Conservation (phyloP, 2,329 filamentous ascomycete species). For the Microcyclosporella mali region DNA sequence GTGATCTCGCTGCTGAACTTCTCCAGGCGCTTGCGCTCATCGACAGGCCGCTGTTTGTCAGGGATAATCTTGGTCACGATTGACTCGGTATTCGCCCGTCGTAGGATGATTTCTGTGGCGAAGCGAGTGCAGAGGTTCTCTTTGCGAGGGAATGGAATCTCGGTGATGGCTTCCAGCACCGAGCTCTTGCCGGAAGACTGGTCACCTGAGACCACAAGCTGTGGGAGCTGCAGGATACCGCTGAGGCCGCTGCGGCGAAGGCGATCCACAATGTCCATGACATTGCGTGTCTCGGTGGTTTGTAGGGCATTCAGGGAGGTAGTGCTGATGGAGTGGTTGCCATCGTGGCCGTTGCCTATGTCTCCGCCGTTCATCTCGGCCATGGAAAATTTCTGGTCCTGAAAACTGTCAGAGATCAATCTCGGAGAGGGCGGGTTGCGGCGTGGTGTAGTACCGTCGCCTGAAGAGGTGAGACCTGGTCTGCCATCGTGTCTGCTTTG, state of each 20-base stretch:
- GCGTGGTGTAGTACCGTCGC: too few relatives aligned
- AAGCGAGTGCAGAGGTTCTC: slow-evolving; percentile 55
- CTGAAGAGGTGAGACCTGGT: too few relatives aligned
- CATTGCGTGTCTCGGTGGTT: background rate
- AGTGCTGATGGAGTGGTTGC: background rate
- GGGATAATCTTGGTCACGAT: slow-evolving; percentile 26
- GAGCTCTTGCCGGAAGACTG: slow-evolving; percentile 60
- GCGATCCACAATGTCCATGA: slow-evolving; percentile 47
- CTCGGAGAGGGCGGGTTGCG: too few relatives aligned
- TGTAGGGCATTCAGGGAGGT: background rate
- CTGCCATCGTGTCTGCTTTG: too few relatives aligned
- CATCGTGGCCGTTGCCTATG: too few relatives aligned
- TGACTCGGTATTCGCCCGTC: slow-evolving; percentile 28
- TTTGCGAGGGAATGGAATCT: slow-evolving; percentile 54
- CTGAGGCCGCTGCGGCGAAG: slow-evolving; percentile 46
- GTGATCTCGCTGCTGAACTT: slow-evolving; percentile 25
- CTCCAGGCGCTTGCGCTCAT: slow-evolving; percentile 30
- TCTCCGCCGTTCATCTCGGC: too few relatives aligned
- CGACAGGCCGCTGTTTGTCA: slow-evolving; percentile 18
- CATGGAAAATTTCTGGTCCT: too few relatives aligned
- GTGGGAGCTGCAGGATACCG: slow-evolving; percentile 29
- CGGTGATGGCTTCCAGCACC: slow-evolving; percentile 57
- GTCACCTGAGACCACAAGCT: slow-evolving; percentile 51
- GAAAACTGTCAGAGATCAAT: too few relatives aligned
- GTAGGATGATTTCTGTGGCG: slow-evolving; percentile 54